These are phyloP conservation scores for Pythium apleroticum DNA, from an alignment of 352 stramenopile species.

Conservation along the genomic window DNA sequence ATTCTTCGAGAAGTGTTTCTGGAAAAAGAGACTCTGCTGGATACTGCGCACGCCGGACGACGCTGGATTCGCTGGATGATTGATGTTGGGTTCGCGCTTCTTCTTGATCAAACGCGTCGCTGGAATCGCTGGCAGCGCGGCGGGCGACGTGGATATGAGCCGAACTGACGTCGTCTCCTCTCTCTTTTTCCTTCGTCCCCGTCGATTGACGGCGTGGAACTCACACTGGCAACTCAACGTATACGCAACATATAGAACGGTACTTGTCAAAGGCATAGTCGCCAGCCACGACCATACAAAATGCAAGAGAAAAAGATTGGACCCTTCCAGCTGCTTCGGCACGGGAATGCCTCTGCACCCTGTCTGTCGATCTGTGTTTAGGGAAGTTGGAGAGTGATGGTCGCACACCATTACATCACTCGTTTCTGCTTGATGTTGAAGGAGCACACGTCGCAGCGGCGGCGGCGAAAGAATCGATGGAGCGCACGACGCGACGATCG, in stretches of 20 bases:
- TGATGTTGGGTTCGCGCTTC: neutral
- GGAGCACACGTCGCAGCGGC: slow-evolving; percentile 1
- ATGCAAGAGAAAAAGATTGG: slow-evolving; percentile 11
- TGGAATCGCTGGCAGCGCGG: neutral
- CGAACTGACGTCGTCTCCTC: slow-evolving; percentile 20
- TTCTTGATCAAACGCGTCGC: too few relatives aligned
- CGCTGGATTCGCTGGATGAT: neutral
- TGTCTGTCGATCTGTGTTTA: slow-evolving; percentile 7
- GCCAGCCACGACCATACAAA: slow-evolving; percentile 13
- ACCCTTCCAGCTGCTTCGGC: slow-evolving; percentile 1
- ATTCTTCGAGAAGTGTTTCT: neutral
- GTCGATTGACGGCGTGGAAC: slow-evolving; percentile 16
- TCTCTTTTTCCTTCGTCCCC: slow-evolving; percentile 23
- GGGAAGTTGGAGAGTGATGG: slow-evolving; percentile 16
- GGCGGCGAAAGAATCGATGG: neutral
- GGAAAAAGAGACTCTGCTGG: neutral
- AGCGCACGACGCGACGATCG: neutral
- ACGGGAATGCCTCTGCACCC: neutral
- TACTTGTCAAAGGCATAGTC: neutral
- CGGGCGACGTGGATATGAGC: slow-evolving; percentile 10
- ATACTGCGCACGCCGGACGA: neutral
- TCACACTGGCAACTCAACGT: slow-evolving; percentile 18
- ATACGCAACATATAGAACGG: slow-evolving; percentile 23
- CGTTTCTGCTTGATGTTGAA: slow-evolving; percentile 11
- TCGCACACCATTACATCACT: slow-evolving; percentile 2